Conservation (phyloP, 2,329 filamentous ascomycete species). For the Fusarium luffae region DNA sequence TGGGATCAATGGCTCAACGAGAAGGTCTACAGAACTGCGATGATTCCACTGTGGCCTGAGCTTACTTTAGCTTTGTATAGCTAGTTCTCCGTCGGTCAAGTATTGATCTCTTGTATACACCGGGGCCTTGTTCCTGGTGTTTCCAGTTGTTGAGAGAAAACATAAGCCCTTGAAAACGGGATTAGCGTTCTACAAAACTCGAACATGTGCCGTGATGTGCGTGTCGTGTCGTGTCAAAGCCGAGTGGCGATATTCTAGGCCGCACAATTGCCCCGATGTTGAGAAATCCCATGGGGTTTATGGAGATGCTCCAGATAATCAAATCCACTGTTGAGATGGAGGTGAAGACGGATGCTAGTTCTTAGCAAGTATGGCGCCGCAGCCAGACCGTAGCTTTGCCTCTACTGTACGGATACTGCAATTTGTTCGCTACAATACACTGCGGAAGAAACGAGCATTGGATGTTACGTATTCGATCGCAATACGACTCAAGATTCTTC, state of each 20-base stretch:
- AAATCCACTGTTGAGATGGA: conserved; percentile 5
- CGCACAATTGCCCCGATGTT: conserved; percentile 2
- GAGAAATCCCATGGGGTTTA: conserved; percentile 26
- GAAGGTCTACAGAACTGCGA: not conserved
- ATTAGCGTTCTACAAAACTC: conserved; percentile 16
- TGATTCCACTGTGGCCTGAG: not conserved
- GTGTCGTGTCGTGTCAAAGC: conserved; percentile 15
- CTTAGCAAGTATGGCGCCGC: conserved; percentile 1
- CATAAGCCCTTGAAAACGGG: not conserved
- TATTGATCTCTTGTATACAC: not conserved
- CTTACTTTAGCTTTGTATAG: conserved; percentile 18
- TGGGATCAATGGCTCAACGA: conserved; percentile 8
- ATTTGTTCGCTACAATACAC: not conserved
- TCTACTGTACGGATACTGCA: not conserved
- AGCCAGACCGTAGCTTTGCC: not conserved
- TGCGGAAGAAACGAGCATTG: not conserved
- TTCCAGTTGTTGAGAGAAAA: conserved; percentile 6
- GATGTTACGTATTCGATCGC: conserved; percentile 19
- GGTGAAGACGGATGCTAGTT: not conserved
- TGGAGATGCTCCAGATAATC: conserved; percentile 5
- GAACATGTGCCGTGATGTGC: conserved; percentile 18
- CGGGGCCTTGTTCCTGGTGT: conserved; percentile 16
- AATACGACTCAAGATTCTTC: conserved; percentile 13
- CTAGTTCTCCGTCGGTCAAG: conserved; percentile 6
- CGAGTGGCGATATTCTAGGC: conserved; percentile 22